Evolutionary conservation across 495 filamentous ascomycete species (phyloP), one percentile per base, ranked within the genome.

Genomic region (Trichoderma parareesei): DNA sequence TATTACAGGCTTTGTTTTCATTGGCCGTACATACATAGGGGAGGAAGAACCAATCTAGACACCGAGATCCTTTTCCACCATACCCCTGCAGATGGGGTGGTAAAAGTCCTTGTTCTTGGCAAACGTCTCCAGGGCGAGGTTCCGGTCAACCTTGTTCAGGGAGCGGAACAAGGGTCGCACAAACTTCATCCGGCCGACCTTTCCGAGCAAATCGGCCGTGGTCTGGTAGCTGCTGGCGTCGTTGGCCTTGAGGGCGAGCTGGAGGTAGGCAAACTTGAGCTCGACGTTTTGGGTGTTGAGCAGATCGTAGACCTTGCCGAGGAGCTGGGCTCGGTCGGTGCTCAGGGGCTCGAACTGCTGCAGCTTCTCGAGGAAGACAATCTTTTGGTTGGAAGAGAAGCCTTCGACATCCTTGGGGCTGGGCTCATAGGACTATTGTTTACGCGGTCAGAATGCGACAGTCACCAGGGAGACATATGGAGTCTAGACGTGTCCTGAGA

Each of bases 121-220:
- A 70, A 97, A 97, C 1, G 93, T 96, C 72, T 84, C 80, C 49
- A 91, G 68, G 8, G 94, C 93, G 71, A 96, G 73, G 38, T 85
- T 75, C 40, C 84, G 79, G 77, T 96, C 88, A 2, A 88, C 81
- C 69, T 85, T 84, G 68, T 87, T 87, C 68, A 98, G 76, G 64
- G 82, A 78, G 67, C 87, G 83, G 78, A 85, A 94, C 74, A 98
- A 74, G 62, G 92, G 90, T 66, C 92, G 82, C 63, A 97, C 92
- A 74, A 93, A 97, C 82, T 98, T 98, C 93, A 98, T 97, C 61
- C 94, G 84, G 5, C 93, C 93, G 67, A 96, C 91, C 16, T 81
- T 81, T 4, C 90, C 88, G 44, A 97, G 78, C 16, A 96, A 79
- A 61, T 90, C 85, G 6, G 87, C 87, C 0, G 91, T 84, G 0